These are phyloP conservation scores for Setomelanomma holmii DNA, from an alignment of 2,329 filamentous ascomycete genomes.

Conservation along the genomic window DNA sequence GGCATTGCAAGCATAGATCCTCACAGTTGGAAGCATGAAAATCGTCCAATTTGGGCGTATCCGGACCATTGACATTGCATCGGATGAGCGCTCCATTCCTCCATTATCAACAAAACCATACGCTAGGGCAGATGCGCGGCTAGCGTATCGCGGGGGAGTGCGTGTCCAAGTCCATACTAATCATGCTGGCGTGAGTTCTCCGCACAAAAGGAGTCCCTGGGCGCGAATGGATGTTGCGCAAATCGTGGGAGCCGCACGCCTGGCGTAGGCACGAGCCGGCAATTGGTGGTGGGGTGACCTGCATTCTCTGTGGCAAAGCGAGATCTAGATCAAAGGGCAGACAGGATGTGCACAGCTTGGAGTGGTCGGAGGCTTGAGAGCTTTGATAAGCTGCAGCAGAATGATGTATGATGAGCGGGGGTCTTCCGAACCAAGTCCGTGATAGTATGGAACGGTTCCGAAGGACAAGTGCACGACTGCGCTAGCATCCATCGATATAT, in stretches of 20 bases:
- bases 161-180: conserved; percentile 19
- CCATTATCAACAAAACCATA: conserved; percentile 17
- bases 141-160: conserved; percentile 24
- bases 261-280: conserved; percentile 5
- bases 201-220: conserved; percentile 31
- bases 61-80: conserved; percentile 22
- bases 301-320: neutral
- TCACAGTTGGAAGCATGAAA: neutral
- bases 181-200: conserved; percentile 22
- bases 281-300: conserved; percentile 20
- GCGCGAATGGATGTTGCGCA: conserved; percentile 9
- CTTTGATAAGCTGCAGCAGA: conserved; percentile 10
- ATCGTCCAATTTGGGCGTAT: conserved; percentile 14
- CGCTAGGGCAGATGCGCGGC: conserved; percentile 13
- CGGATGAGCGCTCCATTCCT: conserved; percentile 40
- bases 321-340: conserved; percentile 1
- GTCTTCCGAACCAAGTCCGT: neutral
- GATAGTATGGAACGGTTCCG: conserved; percentile 3
- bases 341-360: neutral
- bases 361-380: neutral
- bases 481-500: no score
- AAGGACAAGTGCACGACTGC: no score
- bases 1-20: neutral
- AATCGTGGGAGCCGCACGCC: conserved; percentile 9
- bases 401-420: conserved; percentile 2